A percentile compares a stretch with the other conserved stretches of the same genome.
Conservation (phyloP, 202 grass and related monocot species). For the Eragrostis tef region DNA sequence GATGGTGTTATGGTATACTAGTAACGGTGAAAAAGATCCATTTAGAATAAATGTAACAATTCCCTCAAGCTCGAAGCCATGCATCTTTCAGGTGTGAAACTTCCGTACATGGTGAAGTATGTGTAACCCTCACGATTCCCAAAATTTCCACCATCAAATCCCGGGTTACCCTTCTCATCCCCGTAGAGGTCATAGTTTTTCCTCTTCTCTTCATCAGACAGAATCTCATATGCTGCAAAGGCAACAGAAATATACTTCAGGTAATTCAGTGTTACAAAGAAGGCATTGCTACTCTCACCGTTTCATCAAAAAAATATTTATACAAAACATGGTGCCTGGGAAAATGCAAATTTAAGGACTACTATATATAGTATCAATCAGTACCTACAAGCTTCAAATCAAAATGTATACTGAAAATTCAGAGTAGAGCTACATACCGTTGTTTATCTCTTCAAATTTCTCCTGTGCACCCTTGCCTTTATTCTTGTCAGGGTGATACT, state of each 20-base stretch:
- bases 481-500: slow-evolving; percentile 99
- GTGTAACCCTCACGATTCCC: slow-evolving; percentile 65
- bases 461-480: slow-evolving; percentile 83
- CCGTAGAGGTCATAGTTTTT: slow-evolving; percentile 91
- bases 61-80: neutral
- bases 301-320: neutral
- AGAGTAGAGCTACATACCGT: slow-evolving; percentile 56
- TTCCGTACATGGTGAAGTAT: too few species aligned
- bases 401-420: neutral
- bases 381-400: neutral
- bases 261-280: slow-evolving; percentile 23
- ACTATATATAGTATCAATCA: neutral
- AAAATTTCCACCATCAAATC: slow-evolving; percentile 67
- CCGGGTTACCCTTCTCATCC: slow-evolving; percentile 77
- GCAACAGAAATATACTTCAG: slow-evolving; percentile 10
- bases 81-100: neutral
- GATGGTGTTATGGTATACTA: neutral
- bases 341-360: slow-evolving; percentile 14
- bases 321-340: too few species aligned
- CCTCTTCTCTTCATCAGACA: slow-evolving; percentile 95
- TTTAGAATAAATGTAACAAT: neutral
- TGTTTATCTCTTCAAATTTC: slow-evolving; percentile 95
- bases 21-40: neutral
- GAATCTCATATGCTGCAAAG: slow-evolving; percentile 87
- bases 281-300: neutral